These are phyloP conservation scores for Amphicarpaea edgeworthii DNA, from an alignment of 306 rosid species.

Conservation along the genomic window DNA sequence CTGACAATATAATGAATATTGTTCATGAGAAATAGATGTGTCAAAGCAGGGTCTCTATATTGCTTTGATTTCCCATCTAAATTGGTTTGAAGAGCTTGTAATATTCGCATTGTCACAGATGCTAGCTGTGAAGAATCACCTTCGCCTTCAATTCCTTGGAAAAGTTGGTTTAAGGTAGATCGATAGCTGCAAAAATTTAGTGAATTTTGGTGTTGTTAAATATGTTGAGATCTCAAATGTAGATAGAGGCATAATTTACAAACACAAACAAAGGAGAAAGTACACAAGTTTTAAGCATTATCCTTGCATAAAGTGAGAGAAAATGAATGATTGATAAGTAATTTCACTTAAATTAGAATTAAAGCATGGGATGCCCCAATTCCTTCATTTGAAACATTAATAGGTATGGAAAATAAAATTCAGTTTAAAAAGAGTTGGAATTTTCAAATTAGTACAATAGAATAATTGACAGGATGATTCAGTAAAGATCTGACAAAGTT, in stretches of 20 bases:
- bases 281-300: background rate
- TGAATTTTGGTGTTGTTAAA: constrained; percentile 27
- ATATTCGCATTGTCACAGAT: constrained; percentile 77
- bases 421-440: constrained; percentile 2
- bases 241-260: background rate
- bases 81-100: constrained; percentile 90
- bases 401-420: background rate
- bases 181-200: constrained; percentile 65
- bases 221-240: background rate
- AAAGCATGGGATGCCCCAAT: background rate
- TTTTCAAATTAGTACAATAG: constrained; percentile 11
- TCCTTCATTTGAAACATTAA: background rate
- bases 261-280: background rate
- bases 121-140: constrained; percentile 72
- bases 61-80: constrained; percentile 66
- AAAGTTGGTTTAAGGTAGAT: constrained; percentile 85
- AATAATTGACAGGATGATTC: background rate
- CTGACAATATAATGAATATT: constrained; percentile 89
- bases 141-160: constrained; percentile 72
- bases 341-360: background rate
- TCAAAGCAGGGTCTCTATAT: constrained; percentile 65
- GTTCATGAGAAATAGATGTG: constrained; percentile 86
- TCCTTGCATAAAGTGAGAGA: background rate
- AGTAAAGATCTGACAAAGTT: too few species aligned
- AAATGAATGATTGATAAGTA: constrained; percentile 1